These are phyloP conservation scores for Monosporascus sp. DNA, from an alignment of 2,329 filamentous ascomycete species.

Conservation along the genomic window DNA sequence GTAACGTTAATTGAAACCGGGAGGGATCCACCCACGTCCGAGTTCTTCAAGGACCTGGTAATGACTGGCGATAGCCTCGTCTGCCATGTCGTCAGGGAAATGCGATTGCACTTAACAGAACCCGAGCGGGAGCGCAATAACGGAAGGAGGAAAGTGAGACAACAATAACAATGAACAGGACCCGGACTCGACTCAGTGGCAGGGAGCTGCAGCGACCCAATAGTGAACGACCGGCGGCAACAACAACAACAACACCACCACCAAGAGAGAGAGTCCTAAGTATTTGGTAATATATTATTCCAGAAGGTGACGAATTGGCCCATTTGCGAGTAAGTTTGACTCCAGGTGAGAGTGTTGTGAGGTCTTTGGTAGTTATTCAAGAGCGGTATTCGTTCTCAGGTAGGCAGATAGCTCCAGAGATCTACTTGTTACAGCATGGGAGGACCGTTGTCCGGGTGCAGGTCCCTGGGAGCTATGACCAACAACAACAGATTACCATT, in stretches of 20 bases:
- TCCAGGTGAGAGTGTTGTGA: background rate
- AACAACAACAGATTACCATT: constrained; percentile 26
- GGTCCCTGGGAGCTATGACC: constrained; percentile 21
- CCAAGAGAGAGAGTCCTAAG: background rate
- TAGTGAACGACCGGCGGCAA: constrained; percentile 3
- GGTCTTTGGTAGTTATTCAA: too few species aligned
- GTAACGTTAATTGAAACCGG: background rate
- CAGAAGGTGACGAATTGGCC: background rate
- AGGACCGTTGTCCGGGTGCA: constrained; percentile 18
- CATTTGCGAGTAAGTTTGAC: background rate
- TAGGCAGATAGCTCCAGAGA: too few species aligned
- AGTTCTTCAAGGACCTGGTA: constrained; percentile 97
- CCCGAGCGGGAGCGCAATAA: background rate
- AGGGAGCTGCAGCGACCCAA: constrained; percentile 3
- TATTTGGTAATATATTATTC: background rate
- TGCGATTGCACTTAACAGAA: constrained; percentile 9
- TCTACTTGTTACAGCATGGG: background rate
- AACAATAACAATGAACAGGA: constrained; percentile 8
- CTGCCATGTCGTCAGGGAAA: constrained; percentile 40
- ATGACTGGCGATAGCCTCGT: constrained; percentile 69
- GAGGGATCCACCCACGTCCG: constrained; percentile 62
- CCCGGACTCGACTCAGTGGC: constrained; percentile 5
- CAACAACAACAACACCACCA: constrained; percentile 8
- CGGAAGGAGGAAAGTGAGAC: background rate
- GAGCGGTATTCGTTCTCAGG: too few species aligned